Evolutionary conservation across 1,284 basidiomycete genomes (phyloP), one percentile per base, ranked within the genome.

Genomic region (Tranzscheliella williamsii): DNA sequence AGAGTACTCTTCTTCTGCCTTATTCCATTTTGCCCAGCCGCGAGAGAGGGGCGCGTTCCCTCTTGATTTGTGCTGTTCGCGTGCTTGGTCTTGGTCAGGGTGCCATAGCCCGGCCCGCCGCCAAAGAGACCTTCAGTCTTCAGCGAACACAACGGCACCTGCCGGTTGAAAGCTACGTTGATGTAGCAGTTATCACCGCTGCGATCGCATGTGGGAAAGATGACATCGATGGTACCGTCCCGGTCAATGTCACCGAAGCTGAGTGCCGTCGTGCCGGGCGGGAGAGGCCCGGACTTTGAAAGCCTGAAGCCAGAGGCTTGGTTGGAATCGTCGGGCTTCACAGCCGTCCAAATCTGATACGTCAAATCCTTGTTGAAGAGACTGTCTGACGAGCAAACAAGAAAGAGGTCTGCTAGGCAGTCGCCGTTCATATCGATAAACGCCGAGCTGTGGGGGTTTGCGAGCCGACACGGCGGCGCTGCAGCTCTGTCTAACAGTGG

Each of bases 381-480:
- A 11, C 47, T 47, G 32, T 79, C 78, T 15, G 82, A 80, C 38
- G 86, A 82, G 77, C 95, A 98, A 15, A 91, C 85, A 8, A 98
- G 82, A 73, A 98, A 94, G 4, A 98, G 79, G 70, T 98, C 94
- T 86, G 70, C 91, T 5, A 96, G 82, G 78, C 95, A 98, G 78
- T 99, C 94, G 12, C 94, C 94, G 65, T 98, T 86, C 38, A 99
- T 80, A 75, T 99, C 94, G 15, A 97, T 84, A n/a, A 91, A 88
- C 0, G 92, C 91, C 75, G 92, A 95, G 74, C 88, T 92, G 77
- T 98, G 95, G 1, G 93, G 92, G 63, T 87, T 85, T 3, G 89
- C 84, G 11, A 94, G 78, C 12, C 81, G 83, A 79, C 95, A 98
- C 16, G 51, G 38, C 1, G 69, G 63, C 20, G 48, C 48, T 22